phyloP scores from a whole-genome alignment of 305 asterid species.

The Fraxinus dipetala region DNA sequence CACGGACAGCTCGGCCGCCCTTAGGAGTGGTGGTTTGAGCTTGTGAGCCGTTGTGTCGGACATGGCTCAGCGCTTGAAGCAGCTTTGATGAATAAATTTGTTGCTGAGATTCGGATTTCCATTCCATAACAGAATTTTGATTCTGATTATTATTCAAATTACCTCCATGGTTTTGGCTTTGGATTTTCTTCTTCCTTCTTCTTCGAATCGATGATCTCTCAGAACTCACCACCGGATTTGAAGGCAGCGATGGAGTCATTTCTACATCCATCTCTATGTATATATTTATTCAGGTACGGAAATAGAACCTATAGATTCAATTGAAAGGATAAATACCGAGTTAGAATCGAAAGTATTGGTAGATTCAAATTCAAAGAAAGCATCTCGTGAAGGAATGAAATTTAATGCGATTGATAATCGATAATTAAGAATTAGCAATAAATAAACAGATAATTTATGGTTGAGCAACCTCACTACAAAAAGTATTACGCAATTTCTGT shows the following conservation, averaged over 20 bases:
- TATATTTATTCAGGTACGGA: slow-evolving; percentile 2
- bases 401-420: background rate
- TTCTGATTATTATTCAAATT: background rate
- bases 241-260: slow-evolving; percentile 39
- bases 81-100: slow-evolving; percentile 81
- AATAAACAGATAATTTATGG: background rate
- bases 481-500: background rate
- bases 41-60: slow-evolving; percentile 35
- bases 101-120: slow-evolving; percentile 85
- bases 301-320: slow-evolving; percentile 40
- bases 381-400: slow-evolving; percentile 17
- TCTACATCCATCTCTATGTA: background rate
- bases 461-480: background rate
- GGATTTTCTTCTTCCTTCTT: slow-evolving; percentile 54
- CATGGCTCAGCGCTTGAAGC: slow-evolving; percentile 74
- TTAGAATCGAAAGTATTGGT: slow-evolving; percentile 30
- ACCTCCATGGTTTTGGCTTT: slow-evolving; percentile 23
- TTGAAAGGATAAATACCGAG: slow-evolving; percentile 12
- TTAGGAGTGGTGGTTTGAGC: background rate
- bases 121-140: slow-evolving; percentile 35
- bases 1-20: slow-evolving; percentile 42
- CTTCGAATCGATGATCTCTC: slow-evolving; percentile 51
- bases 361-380: slow-evolving; percentile 28
- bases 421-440: background rate
- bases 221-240: slow-evolving; percentile 48